These are phyloP conservation scores for Aechmea fasciata DNA, from an alignment of 176 grass and related monocot genomes.

Conservation along the genomic window DNA sequence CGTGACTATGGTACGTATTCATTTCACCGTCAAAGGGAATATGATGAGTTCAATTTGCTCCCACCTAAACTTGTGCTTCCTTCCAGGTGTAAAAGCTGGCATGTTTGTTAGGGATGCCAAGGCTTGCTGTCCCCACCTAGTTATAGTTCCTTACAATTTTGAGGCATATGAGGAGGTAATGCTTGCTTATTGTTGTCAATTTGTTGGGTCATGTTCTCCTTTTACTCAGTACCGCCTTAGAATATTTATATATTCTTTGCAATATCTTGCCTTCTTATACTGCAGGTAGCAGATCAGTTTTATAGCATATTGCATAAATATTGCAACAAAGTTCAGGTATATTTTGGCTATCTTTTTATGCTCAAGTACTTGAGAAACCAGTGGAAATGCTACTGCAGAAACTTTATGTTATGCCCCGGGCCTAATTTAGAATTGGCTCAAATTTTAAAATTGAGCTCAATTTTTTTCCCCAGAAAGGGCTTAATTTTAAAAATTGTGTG, in stretches of 20 bases:
- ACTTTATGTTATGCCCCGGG: too few relatives aligned
- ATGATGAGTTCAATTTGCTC: not conserved
- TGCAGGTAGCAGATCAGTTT: conserved; percentile 92
- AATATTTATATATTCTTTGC: conserved; percentile 18
- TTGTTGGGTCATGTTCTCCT: not conserved
- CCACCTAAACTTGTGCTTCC: conserved; percentile 11
- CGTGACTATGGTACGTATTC: conserved; percentile 56
- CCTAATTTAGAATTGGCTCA: too few relatives aligned
- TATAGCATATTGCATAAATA: conserved; percentile 89
- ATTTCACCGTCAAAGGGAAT: conserved; percentile 1
- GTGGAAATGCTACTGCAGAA: too few relatives aligned
- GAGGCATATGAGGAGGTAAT: conserved; percentile 83
- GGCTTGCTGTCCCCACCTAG: conserved; percentile 61
- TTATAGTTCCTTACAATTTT: conserved; percentile 79
- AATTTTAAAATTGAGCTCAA: too few relatives aligned
- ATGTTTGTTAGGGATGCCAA: conserved; percentile 95
- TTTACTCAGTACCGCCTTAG: conserved; percentile 9
- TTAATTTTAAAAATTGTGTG: too few relatives aligned
- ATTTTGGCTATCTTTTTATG: conserved; percentile 5
- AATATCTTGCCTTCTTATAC: conserved; percentile 9
- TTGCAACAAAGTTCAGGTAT: conserved; percentile 81
- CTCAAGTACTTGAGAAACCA: not conserved
- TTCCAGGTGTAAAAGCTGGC: conserved; percentile 79
- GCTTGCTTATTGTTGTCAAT: conserved; percentile 10
- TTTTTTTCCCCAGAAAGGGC: too few relatives aligned